These are phyloP conservation scores for Eutrema salsugineum DNA, from an alignment of 441 rosid genomes.

Conservation along the genomic window DNA sequence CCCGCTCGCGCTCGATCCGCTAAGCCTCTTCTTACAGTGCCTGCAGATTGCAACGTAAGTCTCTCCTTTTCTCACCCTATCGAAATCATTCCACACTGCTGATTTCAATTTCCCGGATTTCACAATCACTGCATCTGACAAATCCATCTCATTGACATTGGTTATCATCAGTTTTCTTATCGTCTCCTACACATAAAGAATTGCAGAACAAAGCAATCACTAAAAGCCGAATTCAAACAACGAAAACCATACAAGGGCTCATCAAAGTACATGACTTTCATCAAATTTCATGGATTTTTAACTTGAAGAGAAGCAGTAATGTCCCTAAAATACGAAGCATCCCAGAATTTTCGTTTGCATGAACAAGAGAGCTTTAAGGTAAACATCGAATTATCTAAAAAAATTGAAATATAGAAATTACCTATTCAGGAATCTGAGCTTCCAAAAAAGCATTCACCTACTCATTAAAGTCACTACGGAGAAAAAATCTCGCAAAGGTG, in stretches of 20 bases:
- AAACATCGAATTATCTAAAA: not conserved
- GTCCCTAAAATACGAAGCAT: not conserved
- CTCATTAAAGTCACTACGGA: not conserved
- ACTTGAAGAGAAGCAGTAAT: not conserved
- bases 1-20: conserved; percentile 75
- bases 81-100: conserved; percentile 81
- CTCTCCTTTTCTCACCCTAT: conserved; percentile 64
- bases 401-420: not conserved
- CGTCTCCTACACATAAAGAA: conserved; percentile 18
- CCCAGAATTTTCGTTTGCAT: not conserved
- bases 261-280: no score
- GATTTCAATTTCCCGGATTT: conserved; percentile 69
- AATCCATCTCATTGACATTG: conserved; percentile 46
- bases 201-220: not conserved
- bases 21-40: conserved; percentile 68
- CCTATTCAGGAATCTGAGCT: not conserved
- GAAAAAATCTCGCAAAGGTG: not conserved
- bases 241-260: no score
- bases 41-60: conserved; percentile 60
- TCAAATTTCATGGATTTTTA: no score
- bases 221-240: not conserved
- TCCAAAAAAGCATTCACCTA: not conserved
- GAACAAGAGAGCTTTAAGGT: not conserved
- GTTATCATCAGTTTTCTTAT: conserved; percentile 24
- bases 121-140: conserved; percentile 63